Evolutionary conservation across 176 grass and related monocot genomes (phyloP), one percentile per base, ranked within the genome.

Genomic region (Triticum dicoccoides): DNA sequence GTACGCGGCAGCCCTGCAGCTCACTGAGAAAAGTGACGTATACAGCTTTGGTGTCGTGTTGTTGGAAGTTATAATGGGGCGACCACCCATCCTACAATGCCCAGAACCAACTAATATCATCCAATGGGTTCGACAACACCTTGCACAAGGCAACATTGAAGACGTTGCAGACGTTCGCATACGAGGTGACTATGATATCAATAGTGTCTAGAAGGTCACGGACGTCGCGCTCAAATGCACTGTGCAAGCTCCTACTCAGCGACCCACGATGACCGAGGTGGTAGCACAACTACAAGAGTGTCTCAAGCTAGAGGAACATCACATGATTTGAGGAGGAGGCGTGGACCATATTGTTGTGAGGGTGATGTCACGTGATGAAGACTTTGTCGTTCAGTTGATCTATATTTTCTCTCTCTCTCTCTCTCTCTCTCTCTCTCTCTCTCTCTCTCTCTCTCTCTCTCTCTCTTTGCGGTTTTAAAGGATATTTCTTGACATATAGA

Each of bases 201-300:
- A 95, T 13, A 63, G 41, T 1, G 37, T 88, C 7, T 95, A 85
- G 93, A 92, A 92, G 77, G 82, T 35, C 24, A 68, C 82, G 2
- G 90, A 95, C 37, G 5, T 92, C 5, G 93, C 93, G 0, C 82
- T 95, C 35, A 92, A 90, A 66, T 92, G 93, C 78, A 95, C 90
- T 0, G 33, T 68, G 1, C 77, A 86, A 1, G 6, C 5, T 21
- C 71, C 63, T 2, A 62, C 59, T 3, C 90, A 92, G 10, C 74
- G 93, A 6, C 92, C 92, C 5, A 83, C 80, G 1, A 92, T 94
- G 92, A 81, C 82, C 9, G 84, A 92, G 3, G 90, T 95, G 2
- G 90, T 89, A 20, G 62, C 32, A 20, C 90, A 92, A 74, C 70
- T 95, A 15, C 82, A 90, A 25, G 85, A 90, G 56, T 92, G 92